Evolutionary conservation across 495 filamentous ascomycete genomes (phyloP).

Genomic region (Mycothermus thermophilus): DNA sequence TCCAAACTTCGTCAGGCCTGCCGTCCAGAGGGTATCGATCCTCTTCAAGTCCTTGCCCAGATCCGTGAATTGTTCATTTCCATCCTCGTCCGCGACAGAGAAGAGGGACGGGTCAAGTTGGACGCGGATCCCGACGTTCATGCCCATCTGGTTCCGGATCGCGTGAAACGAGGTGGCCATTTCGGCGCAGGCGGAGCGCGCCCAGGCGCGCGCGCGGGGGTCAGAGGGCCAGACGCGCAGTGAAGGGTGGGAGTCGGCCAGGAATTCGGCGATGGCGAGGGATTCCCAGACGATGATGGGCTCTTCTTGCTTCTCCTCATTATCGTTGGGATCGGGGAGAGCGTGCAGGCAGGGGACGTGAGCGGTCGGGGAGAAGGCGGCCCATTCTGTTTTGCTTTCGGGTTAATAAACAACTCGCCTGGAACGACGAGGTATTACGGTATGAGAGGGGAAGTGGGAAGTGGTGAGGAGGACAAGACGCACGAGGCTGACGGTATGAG

Average conservation of each 20-base stretch:
- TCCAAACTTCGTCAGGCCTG: conserved; percentile 23
- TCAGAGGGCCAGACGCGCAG: conserved; percentile 34
- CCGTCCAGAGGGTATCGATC: conserved; percentile 25
- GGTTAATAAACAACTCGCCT: no score
- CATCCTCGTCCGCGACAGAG: no score
- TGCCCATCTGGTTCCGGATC: conserved; percentile 29
- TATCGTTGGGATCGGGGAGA: neutral
- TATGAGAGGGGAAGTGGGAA: no score
- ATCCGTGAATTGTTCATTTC: no score
- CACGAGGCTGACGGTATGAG: conserved; percentile 9
- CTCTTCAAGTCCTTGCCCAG: conserved; percentile 19
- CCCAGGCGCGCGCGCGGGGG: conserved; percentile 31
- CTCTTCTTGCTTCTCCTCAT: neutral
- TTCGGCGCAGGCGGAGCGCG: conserved; percentile 35
- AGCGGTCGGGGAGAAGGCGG: conserved; percentile 18
- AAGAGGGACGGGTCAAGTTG: conserved; percentile 11
- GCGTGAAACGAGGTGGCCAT: conserved; percentile 42
- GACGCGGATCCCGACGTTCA: conserved; percentile 33
- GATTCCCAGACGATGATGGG: conserved; percentile 31
- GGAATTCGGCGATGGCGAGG: conserved; percentile 40
- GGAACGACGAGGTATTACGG: no score
- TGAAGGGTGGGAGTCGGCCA: conserved; percentile 34
- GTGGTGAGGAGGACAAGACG: neutral
- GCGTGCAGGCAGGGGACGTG: conserved; percentile 23
- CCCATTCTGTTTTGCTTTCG: no score